Conservation (phyloP, 1,284 basidiomycete species). For the Trichosporon coremiiforme region DNA sequence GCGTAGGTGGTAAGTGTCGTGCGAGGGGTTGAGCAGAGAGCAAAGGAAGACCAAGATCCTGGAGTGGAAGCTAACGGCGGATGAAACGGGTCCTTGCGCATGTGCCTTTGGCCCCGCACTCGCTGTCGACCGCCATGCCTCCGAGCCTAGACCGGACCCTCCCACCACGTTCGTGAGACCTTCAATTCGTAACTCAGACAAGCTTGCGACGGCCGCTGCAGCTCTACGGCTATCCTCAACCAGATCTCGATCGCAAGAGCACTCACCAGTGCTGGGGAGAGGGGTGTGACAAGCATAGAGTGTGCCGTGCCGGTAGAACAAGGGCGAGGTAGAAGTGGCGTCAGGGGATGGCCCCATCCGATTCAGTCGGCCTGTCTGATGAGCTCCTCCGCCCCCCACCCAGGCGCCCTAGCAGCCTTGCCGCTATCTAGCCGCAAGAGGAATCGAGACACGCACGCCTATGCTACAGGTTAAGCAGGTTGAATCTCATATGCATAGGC, state of each 20-base stretch:
- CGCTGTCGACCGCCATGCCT: too few species aligned
- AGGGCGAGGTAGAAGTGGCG: constrained; percentile 7
- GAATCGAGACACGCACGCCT: background rate
- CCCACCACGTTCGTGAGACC: background rate
- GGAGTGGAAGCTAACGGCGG: background rate
- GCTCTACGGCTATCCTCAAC: background rate
- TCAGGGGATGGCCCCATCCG: constrained; percentile 13
- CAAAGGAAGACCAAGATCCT: background rate
- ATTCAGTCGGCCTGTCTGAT: background rate
- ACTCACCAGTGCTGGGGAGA: background rate
- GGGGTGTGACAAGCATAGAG: background rate
- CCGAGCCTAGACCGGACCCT: too few species aligned
- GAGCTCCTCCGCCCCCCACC: background rate
- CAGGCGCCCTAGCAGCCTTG: background rate
- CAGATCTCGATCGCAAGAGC: background rate
- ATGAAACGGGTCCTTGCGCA: background rate
- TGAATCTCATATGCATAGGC: background rate
- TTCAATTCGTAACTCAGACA: background rate
- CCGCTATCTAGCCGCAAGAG: background rate
- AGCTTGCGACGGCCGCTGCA: too few species aligned
- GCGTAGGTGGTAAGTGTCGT: too few species aligned
- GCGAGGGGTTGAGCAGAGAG: background rate
- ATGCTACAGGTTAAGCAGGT: background rate
- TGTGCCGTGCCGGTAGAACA: background rate
- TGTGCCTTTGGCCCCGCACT: background rate